Percentiles rank a stretch among this genome's conserved stretches.
These are phyloP conservation scores for Otatea glauca DNA, from an alignment of 176 grass and related monocot species.

Conservation along the genomic window DNA sequence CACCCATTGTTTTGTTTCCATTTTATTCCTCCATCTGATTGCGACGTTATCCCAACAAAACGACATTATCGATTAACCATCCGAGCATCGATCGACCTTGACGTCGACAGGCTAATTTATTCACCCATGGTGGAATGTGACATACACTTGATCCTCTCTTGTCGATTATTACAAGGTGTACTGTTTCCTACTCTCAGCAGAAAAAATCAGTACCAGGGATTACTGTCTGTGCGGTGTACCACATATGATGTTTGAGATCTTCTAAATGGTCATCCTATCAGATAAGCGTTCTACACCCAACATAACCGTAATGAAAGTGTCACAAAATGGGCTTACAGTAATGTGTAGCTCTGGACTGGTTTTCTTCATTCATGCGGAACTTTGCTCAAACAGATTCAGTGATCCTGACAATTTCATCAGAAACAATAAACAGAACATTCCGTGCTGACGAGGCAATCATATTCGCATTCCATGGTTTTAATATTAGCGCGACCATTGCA, in stretches of 20 bases:
- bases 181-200: neutral
- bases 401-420: slow-evolving; percentile 29
- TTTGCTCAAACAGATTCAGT: neutral
- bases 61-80: slow-evolving; percentile 21
- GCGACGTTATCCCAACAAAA: slow-evolving; percentile 36
- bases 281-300: neutral
- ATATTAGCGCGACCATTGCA: slow-evolving; percentile 29
- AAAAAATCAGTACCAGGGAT: neutral
- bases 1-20: neutral
- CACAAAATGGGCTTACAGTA: neutral
- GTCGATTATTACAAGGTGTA: slow-evolving; percentile 52
- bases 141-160: slow-evolving; percentile 31
- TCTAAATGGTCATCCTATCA: neutral
- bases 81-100: slow-evolving; percentile 18
- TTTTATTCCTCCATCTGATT: slow-evolving; percentile 39
- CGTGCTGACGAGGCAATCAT: slow-evolving; percentile 27
- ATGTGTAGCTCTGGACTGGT: neutral
- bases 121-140: slow-evolving; percentile 40
- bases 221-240: neutral
- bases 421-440: slow-evolving; percentile 46
- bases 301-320: neutral
- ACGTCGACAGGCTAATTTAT: slow-evolving; percentile 45
- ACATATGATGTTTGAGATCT: neutral
- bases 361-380: neutral
- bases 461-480: slow-evolving; percentile 28